A percentile compares a stretch with the other conserved stretches of the same genome.
These are phyloP conservation scores for Lyophyllum semitale DNA, from an alignment of 768 basidiomycete species.

Conservation along the genomic window DNA sequence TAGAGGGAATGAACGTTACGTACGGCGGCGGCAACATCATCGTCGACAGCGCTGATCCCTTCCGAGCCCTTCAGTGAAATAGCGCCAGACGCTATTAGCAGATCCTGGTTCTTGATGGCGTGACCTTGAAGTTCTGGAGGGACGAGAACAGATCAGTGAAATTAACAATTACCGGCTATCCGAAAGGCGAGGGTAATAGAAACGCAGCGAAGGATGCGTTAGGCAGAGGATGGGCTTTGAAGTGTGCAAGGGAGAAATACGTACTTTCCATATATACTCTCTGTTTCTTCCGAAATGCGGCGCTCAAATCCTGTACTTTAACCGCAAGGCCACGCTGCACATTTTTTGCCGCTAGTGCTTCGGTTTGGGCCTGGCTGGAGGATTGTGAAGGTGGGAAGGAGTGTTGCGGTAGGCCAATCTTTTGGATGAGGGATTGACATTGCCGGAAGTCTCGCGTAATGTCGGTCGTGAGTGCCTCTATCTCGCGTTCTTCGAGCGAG, in stretches of 20 bases:
- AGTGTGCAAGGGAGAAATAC: constrained; percentile 31
- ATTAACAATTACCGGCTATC: constrained; percentile 19
- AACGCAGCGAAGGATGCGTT: not conserved
- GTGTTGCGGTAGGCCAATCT: constrained; percentile 64
- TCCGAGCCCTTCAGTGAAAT: constrained; percentile 83
- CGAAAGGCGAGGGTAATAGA: not conserved
- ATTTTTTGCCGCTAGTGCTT: constrained; percentile 80
- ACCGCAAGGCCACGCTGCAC: constrained; percentile 96
- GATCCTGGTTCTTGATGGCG: constrained; percentile 95
- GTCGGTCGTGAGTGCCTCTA: constrained; percentile 80
- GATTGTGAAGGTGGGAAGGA: constrained; percentile 60
- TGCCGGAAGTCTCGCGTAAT: constrained; percentile 86
- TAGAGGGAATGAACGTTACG: constrained; percentile 31
- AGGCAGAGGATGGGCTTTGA: not conserved
- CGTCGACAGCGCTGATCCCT: constrained; percentile 82
- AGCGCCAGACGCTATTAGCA: constrained; percentile 84
- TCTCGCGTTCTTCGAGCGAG: constrained; percentile 90
- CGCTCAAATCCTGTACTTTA: constrained; percentile 91
- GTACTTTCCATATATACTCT: constrained; percentile 97
- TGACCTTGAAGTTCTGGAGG: constrained; percentile 84
- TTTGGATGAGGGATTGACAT: constrained; percentile 70
- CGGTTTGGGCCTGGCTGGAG: constrained; percentile 42
- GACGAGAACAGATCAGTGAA: not conserved
- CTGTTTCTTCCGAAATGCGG: constrained; percentile 94
- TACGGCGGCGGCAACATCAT: constrained; percentile 87